These are phyloP conservation scores for Suhomyces bokatorum DNA, from an alignment of 1,139 yeast species.

Conservation along the genomic window DNA sequence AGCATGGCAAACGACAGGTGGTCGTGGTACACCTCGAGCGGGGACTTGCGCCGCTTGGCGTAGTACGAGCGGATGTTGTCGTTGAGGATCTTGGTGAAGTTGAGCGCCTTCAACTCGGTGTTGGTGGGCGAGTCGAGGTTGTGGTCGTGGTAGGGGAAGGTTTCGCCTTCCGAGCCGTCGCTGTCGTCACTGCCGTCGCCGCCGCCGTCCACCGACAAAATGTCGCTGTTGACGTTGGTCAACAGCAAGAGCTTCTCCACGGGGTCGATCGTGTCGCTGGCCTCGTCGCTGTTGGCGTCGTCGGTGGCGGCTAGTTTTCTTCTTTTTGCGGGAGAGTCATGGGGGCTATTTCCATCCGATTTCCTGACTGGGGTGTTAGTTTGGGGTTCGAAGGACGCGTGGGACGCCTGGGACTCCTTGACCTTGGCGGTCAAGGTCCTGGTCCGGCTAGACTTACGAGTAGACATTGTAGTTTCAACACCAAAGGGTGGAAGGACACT, in stretches of 20 bases:
- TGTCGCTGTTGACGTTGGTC: constrained; percentile 34
- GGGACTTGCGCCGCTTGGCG: constrained; percentile 26
- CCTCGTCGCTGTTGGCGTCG: constrained; percentile 4
- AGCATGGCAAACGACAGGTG: constrained; percentile 39
- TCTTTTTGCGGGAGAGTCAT: not conserved
- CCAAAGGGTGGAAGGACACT: constrained; percentile 1
- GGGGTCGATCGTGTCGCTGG: constrained; percentile 42
- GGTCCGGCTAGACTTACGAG: constrained; percentile 38
- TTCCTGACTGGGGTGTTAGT: constrained; percentile 16
- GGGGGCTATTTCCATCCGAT: constrained; percentile 2
- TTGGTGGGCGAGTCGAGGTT: not conserved
- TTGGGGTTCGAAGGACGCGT: constrained; percentile 5
- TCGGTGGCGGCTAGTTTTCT: constrained; percentile 9
- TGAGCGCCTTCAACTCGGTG: constrained; percentile 25
- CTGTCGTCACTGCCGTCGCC: constrained; percentile 5
- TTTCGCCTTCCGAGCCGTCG: not conserved
- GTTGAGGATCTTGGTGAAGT: constrained; percentile 42
- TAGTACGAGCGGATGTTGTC: constrained; percentile 42
- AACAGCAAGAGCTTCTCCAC: constrained; percentile 46
- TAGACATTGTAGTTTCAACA: constrained; percentile 18
- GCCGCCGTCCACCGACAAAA: constrained; percentile 24
- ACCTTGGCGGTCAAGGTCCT: constrained; percentile 28
- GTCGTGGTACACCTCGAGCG: constrained; percentile 32
- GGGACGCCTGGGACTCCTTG: constrained; percentile 6
- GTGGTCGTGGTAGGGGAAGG: not conserved